phyloP scores from a whole-genome alignment of 768 basidiomycete genomes.

The Cantharellus anzutake region DNA sequence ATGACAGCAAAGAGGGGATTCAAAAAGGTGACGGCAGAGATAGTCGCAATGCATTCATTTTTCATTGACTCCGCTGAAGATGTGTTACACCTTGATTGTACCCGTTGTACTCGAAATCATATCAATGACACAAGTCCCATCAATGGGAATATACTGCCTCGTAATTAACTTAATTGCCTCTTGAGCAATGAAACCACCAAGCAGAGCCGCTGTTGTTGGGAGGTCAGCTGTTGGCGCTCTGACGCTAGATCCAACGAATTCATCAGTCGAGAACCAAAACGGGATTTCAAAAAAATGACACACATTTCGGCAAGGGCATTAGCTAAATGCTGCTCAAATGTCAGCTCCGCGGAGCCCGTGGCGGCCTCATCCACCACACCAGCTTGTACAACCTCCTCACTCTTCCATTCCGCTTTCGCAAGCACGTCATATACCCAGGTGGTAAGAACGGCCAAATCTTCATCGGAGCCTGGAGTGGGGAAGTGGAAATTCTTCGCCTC shows the following conservation, averaged over 20 bases:
- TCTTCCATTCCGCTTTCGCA: slow-evolving; percentile 32
- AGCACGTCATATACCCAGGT: slow-evolving; percentile 13
- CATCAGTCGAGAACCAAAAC: background rate
- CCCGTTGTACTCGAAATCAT: slow-evolving; percentile 25
- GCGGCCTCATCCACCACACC: slow-evolving; percentile 5
- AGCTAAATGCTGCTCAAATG: slow-evolving; percentile 22
- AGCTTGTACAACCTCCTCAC: slow-evolving; percentile 26
- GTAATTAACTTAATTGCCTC: slow-evolving; percentile 97
- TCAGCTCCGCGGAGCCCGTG: background rate
- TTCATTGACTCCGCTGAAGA: too few species aligned
- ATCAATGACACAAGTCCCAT: slow-evolving; percentile 71
- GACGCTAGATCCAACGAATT: slow-evolving; percentile 26
- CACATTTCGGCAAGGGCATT: slow-evolving; percentile 65
- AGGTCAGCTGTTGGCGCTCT: slow-evolving; percentile 71
- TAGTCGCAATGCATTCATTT: too few species aligned
- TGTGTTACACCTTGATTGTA: slow-evolving; percentile 1
- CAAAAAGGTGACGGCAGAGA: too few species aligned
- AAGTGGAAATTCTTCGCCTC: slow-evolving; percentile 11
- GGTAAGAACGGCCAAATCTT: slow-evolving; percentile 4
- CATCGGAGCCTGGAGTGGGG: slow-evolving; percentile 11
- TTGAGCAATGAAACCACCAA: slow-evolving; percentile 88
- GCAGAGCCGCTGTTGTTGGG: slow-evolving; percentile 82
- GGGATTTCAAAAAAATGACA: slow-evolving; percentile 15
- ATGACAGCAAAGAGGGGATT: too few species aligned
- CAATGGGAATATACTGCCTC: slow-evolving; percentile 81